A percentile compares a stretch with the other conserved stretches of the same genome.
These are phyloP conservation scores for Syzygium jambos DNA, from an alignment of 345 rosid species.

Conservation along the genomic window DNA sequence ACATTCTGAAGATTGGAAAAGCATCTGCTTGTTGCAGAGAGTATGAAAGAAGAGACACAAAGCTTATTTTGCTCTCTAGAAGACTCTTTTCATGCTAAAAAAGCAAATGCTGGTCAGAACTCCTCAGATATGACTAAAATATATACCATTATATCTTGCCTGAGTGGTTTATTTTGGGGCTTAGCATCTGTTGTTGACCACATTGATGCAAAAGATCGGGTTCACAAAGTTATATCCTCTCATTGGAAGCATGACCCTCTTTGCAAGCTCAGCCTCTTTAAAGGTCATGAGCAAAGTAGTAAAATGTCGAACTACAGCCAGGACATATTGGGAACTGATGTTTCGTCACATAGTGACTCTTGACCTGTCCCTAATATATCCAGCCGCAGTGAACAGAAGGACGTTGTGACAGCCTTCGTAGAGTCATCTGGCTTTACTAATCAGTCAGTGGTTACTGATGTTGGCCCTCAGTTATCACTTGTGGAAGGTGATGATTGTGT, in stretches of 20 bases:
- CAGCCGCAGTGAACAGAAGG: slow-evolving; percentile 2
- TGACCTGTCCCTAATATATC: not conserved
- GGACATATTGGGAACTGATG: slow-evolving; percentile 2
- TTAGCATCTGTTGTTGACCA: slow-evolving; percentile 45
- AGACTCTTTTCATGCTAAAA: slow-evolving; percentile 19
- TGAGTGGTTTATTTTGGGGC: slow-evolving; percentile 84
- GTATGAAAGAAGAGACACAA: slow-evolving; percentile 49
- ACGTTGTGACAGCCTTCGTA: not conserved
- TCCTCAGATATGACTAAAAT: slow-evolving; percentile 30
- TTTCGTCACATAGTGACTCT: slow-evolving; percentile 1
- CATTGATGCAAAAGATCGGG: slow-evolving; percentile 21
- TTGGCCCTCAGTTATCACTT: not conserved
- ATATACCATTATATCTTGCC: slow-evolving; percentile 46
- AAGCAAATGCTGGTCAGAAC: slow-evolving; percentile 14
- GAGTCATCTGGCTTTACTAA: slow-evolving; percentile 6
- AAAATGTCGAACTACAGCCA: slow-evolving; percentile 1
- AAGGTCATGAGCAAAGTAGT: slow-evolving; percentile 13
- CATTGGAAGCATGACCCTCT: slow-evolving; percentile 27
- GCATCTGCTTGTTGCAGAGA: slow-evolving; percentile 30
- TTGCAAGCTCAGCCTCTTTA: slow-evolving; percentile 22
- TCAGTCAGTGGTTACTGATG: slow-evolving; percentile 8
- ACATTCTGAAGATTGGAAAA: slow-evolving; percentile 31
- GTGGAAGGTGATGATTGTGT: slow-evolving; percentile 17
- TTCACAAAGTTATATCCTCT: slow-evolving; percentile 20
- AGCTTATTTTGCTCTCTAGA: slow-evolving; percentile 28